Conservation (phyloP, 2,329 filamentous ascomycete genomes). For the Curvularia lunata region DNA sequence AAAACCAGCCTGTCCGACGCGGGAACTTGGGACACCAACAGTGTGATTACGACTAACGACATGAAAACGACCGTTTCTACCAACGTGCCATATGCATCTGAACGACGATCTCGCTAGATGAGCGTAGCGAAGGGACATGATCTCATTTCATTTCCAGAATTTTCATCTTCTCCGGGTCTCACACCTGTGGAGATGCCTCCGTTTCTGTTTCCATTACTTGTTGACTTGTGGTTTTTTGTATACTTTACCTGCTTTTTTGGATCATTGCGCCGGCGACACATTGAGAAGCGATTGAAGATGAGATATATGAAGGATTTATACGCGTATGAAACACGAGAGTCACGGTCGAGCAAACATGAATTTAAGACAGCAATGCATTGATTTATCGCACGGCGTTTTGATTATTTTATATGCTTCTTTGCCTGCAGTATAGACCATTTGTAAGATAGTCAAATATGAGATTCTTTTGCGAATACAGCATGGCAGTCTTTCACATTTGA, state of each 20-base stretch:
- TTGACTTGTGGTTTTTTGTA: conserved; percentile 4
- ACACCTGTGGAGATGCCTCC: background rate
- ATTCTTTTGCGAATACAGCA: conserved; percentile 4
- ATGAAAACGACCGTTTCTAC: conserved; percentile 16
- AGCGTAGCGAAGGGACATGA: conserved; percentile 5
- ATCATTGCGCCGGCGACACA: conserved; percentile 1
- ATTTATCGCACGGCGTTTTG: conserved; percentile 13
- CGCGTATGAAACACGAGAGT: conserved; percentile 5
- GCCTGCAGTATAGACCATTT: conserved; percentile 7
- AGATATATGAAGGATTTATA: conserved; percentile 15
- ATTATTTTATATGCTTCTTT: conserved; percentile 4
- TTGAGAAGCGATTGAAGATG: conserved; percentile 10
- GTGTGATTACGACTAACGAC: conserved; percentile 16
- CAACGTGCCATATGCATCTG: conserved; percentile 10
- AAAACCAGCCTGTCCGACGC: conserved; percentile 13
- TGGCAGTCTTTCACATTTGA: background rate
- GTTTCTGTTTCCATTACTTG: conserved; percentile 1
- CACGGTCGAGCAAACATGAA: conserved; percentile 11
- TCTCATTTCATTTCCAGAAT: background rate
- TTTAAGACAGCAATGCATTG: conserved; percentile 1
- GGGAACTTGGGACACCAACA: conserved; percentile 17
- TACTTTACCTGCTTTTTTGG: background rate
- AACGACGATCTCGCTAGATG: conserved; percentile 6
- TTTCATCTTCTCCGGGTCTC: background rate
- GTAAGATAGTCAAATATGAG: conserved; percentile 11